Base-by-base conservation (phyloP, 441 rosid genomes). In the Arabidopsis lyrata region DNA sequence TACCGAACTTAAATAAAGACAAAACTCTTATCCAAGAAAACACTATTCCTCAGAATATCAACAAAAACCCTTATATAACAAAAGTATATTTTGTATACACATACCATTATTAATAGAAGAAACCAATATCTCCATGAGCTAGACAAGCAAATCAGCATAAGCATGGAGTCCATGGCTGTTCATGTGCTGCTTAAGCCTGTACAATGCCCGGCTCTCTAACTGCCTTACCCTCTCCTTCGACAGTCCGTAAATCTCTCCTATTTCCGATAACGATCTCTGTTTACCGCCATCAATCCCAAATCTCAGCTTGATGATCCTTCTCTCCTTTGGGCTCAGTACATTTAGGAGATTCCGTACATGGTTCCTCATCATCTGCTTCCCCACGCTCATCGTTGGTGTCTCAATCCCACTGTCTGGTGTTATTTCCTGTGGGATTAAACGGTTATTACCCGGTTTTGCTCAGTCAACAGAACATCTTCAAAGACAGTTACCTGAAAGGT, bases 151-250 rank as follows among this genome's bases (percentile, higher is more conserved):
- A 66, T 87, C 86, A 66, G 78, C 66, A 54, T 89, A 92, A 2
- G 90, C 96, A 53, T 76, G 74, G 32, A 87, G 82, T 18, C 91
- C 95, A 53, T 92, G 90, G 66, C 78, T 82, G 32, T 18, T 75
- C 27, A 87, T 81, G 81, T 84, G 70, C 58, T 88, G 88, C 85
- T 84, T 90, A 61, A 92, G 92, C 83, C 88, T 89, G 82, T 84
- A 79, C 50, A 88, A 45, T 34, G 98, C 96, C 55, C 90, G 80
- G 85, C 79, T 84, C 84, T 92, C 97, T 74, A 95, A 75, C 62
- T 90, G 93, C 55, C 99, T 73, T 38, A 89, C 93, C 71, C 96
- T 80, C 78, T 95, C 97, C 83, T 85, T 88, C 0, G 93, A 81
- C 71, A 95, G 73, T 31, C 96, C 95, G 57, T 81, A 82, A 24